Evolutionary conservation across 768 basidiomycete species (phyloP).

Genomic region (Pulveroboletus sp.): DNA sequence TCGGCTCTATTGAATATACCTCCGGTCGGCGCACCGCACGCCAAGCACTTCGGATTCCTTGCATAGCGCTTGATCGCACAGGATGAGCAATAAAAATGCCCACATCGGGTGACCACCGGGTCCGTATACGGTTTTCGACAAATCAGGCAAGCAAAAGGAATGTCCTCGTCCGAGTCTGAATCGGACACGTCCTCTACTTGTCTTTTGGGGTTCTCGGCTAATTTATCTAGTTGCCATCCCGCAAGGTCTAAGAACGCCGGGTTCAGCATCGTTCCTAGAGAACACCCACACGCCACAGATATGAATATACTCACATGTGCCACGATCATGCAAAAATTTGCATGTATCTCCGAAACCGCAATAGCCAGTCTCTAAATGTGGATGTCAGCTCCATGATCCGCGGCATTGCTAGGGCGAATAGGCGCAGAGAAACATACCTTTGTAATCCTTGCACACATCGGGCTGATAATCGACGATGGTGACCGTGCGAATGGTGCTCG

Average conservation of each 20-base stretch:
- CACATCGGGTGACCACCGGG: conserved; percentile 93
- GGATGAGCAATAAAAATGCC: conserved; percentile 92
- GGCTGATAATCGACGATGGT: conserved; percentile 98
- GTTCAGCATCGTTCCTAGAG: conserved; percentile 8
- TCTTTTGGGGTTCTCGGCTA: conserved; percentile 74
- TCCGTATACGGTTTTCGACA: conserved; percentile 94
- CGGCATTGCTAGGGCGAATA: background rate
- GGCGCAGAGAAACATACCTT: conserved; percentile 58
- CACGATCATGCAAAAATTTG: conserved; percentile 98
- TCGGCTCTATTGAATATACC: conserved; percentile 97
- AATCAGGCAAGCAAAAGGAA: conserved; percentile 98
- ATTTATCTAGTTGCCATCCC: conserved; percentile 97
- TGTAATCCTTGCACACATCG: conserved; percentile 99
- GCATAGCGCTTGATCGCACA: conserved; percentile 95
- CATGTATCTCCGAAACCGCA: conserved; percentile 99
- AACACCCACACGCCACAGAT: background rate
- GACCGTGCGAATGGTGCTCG: conserved; percentile 85
- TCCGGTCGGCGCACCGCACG: conserved; percentile 88
- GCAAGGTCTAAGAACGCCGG: conserved; percentile 65
- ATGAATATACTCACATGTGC: conserved; percentile 66
- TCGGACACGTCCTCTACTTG: conserved; percentile 55
- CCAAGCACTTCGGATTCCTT: conserved; percentile 93
- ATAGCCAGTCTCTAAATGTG: conserved; percentile 83
- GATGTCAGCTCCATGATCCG: conserved; percentile 16
- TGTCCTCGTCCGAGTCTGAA: conserved; percentile 77